phyloP scores from a whole-genome alignment of 257 asterid genomes.

The Avicennia marina region DNA sequence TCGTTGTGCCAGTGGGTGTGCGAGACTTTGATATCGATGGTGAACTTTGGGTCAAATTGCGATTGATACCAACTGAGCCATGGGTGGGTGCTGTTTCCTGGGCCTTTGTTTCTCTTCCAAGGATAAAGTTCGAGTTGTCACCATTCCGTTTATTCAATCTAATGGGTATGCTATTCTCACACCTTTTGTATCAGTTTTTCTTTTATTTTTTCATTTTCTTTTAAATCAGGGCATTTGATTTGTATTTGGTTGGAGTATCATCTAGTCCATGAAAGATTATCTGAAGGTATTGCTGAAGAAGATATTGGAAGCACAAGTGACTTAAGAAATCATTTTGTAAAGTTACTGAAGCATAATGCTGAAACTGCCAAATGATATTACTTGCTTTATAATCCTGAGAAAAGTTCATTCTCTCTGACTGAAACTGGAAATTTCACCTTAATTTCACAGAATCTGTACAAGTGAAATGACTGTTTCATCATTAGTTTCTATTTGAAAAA shows the following conservation, averaged over 20 bases:
- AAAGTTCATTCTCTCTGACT: neutral
- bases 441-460: neutral
- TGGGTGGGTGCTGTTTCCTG: constrained; percentile 99
- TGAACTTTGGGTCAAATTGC: constrained; percentile 89
- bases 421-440: neutral
- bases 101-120: constrained; percentile 98
- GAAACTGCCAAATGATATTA: neutral
- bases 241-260: neutral
- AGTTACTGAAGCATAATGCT: neutral
- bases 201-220: too few relatives aligned
- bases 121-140: constrained; percentile 85
- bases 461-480: neutral
- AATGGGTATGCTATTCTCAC: constrained; percentile 63
- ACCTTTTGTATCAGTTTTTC: neutral
- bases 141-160: constrained; percentile 94
- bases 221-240: neutral
- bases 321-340: neutral
- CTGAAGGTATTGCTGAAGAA: neutral
- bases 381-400: neutral
- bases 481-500: too few relatives aligned
- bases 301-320: too few relatives aligned
- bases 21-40: constrained; percentile 96
- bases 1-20: constrained; percentile 85
- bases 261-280: neutral
- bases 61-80: constrained; percentile 87